phyloP scores from a whole-genome alignment of 2,329 filamentous ascomycete genomes.

The Neospermospora avenae region DNA sequence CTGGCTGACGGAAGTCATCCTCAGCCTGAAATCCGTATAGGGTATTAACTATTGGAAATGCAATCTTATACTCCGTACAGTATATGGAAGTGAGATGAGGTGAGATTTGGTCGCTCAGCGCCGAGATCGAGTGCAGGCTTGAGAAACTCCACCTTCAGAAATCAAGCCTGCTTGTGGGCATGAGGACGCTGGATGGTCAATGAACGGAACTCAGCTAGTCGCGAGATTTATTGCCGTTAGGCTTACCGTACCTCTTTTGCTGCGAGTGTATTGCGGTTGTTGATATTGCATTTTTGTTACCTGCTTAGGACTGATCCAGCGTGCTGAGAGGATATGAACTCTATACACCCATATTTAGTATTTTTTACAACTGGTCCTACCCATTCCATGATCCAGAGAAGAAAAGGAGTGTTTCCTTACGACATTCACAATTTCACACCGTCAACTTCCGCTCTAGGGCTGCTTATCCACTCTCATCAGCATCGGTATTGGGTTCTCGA shows the following conservation, averaged over 20 bases:
- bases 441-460: background rate
- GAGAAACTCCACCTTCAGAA: background rate
- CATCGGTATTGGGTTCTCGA: background rate
- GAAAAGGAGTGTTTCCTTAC: too few species aligned
- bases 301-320: background rate
- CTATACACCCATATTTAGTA: too few species aligned
- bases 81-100: background rate
- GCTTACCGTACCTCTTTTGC: too few species aligned
- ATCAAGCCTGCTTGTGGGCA: background rate
- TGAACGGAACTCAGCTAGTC: background rate
- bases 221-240: too few species aligned
- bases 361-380: too few species aligned
- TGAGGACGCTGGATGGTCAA: background rate
- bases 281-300: background rate
- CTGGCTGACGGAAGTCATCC: background rate
- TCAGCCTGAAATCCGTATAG: background rate
- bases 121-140: background rate
- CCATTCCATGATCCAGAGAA: too few species aligned
- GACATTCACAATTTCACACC: too few species aligned
- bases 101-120: slow-evolving; percentile 1
- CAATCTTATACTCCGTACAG: too few species aligned
- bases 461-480: background rate
- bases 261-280: too few species aligned
- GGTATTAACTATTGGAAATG: background rate
- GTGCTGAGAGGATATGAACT: background rate